These are phyloP conservation scores for Penstemon barbatus DNA, from an alignment of 257 asterid genomes.

Conservation along the genomic window DNA sequence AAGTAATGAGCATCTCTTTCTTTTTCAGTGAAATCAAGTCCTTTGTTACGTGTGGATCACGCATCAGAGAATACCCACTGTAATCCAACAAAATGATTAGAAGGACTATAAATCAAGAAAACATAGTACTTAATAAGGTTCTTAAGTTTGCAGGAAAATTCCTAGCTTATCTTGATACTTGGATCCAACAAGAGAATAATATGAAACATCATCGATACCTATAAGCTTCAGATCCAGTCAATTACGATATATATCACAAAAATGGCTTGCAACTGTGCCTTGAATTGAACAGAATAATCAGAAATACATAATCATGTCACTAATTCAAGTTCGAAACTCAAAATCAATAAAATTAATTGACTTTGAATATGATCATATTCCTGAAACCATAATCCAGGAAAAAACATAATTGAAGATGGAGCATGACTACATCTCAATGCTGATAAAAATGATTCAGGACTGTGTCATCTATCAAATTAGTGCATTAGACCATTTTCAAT, in stretches of 20 bases:
- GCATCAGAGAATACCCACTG: constrained; percentile 80
- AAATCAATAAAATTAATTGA: neutral
- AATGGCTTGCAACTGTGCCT: neutral
- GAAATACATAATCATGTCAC: neutral
- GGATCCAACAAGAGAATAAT: neutral
- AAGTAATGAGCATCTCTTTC: constrained; percentile 93
- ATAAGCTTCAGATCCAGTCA: neutral
- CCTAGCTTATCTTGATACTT: neutral
- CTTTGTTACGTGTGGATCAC: constrained; percentile 92
- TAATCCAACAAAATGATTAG: constrained; percentile 7
- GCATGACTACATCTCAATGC: neutral
- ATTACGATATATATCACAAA: neutral
- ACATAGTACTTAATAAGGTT: neutral
- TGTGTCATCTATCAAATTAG: neutral
- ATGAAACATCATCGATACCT: neutral
- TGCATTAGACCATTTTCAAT: neutral
- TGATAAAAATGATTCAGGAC: constrained; percentile 1
- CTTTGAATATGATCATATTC: neutral
- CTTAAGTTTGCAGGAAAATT: neutral
- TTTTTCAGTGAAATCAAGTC: constrained; percentile 72
- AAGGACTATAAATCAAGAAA: constrained; percentile 1
- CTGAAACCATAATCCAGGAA: neutral
- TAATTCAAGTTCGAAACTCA: neutral
- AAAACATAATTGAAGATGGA: neutral
- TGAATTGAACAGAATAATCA: neutral